Percentiles rank a stretch among this genome's conserved stretches.
phyloP scores from a whole-genome alignment of 192 early-diverging fungal genomes.

The Rhizoclosmatium sp. region DNA sequence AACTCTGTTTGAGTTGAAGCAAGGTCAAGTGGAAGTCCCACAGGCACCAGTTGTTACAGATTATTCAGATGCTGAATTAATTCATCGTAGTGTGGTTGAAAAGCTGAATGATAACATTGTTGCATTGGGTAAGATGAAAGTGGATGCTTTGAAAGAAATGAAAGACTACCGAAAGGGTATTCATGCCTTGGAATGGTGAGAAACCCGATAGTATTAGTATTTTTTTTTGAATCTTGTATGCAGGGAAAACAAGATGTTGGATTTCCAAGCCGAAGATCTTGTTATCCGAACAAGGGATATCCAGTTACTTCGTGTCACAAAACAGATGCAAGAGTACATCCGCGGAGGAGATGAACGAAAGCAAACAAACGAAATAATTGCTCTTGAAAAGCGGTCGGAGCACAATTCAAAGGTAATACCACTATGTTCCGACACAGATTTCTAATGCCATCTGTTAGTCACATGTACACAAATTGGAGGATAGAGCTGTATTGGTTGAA shows the following conservation, averaged over 20 bases:
- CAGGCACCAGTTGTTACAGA: slow-evolving; percentile 69
- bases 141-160: slow-evolving; percentile 68
- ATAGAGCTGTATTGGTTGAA: slow-evolving; percentile 36
- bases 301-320: slow-evolving; percentile 68
- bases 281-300: slow-evolving; percentile 63
- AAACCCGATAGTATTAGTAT: background rate
- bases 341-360: slow-evolving; percentile 63
- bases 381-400: slow-evolving; percentile 62
- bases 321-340: slow-evolving; percentile 71
- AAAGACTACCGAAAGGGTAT: slow-evolving; percentile 71
- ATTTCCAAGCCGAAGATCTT: slow-evolving; percentile 70
- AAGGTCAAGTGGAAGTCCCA: slow-evolving; percentile 69
- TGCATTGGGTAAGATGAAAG: slow-evolving; percentile 59
- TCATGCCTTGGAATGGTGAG: slow-evolving; percentile 69
- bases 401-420: slow-evolving; percentile 52
- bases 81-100: slow-evolving; percentile 62
- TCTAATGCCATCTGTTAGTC: slow-evolving; percentile 27
- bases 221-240: slow-evolving; percentile 17
- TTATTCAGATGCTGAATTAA: slow-evolving; percentile 59
- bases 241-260: slow-evolving; percentile 71
- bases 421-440: background rate
- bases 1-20: slow-evolving; percentile 63
- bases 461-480: slow-evolving; percentile 60
- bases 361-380: slow-evolving; percentile 58
- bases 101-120: slow-evolving; percentile 60